Evolutionary conservation across 2,329 filamentous ascomycete species (phyloP).

Genomic region (Epichloe typhina): DNA sequence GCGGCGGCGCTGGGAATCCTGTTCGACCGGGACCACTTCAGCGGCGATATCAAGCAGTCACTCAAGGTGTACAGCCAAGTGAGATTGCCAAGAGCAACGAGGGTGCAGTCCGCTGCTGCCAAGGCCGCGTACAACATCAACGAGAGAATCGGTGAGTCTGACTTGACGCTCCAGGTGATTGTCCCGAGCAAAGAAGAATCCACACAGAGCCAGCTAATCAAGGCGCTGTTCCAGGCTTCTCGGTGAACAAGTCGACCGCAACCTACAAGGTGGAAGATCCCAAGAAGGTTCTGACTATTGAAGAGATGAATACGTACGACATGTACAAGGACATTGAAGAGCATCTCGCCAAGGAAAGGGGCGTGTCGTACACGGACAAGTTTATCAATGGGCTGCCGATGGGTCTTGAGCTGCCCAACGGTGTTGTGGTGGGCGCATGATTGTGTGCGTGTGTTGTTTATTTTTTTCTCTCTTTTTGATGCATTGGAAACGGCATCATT

Average conservation of each 20-base stretch:
- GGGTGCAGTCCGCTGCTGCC: slow-evolving; percentile 43
- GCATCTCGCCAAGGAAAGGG: slow-evolving; percentile 23
- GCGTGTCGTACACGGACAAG: slow-evolving; percentile 21
- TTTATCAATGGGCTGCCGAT: slow-evolving; percentile 32
- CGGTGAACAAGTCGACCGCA: slow-evolving; percentile 40
- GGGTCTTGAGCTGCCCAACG: slow-evolving; percentile 35
- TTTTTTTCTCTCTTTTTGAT: background rate
- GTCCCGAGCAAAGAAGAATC: too few relatives aligned
- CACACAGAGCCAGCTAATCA: background rate
- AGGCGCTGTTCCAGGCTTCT: slow-evolving; percentile 35
- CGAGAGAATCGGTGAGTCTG: slow-evolving; percentile 39
- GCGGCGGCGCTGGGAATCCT: slow-evolving; percentile 50
- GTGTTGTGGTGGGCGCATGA: slow-evolving; percentile 23
- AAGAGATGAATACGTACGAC: slow-evolving; percentile 56
- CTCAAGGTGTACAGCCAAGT: slow-evolving; percentile 39
- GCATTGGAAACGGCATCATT: too few relatives aligned
- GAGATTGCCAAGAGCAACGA: slow-evolving; percentile 39
- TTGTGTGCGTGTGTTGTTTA: background rate
- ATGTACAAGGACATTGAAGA: slow-evolving; percentile 45
- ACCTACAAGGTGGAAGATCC: slow-evolving; percentile 51
- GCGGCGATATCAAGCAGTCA: slow-evolving; percentile 32
- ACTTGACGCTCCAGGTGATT: background rate
- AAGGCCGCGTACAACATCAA: slow-evolving; percentile 49
- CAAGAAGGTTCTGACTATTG: slow-evolving; percentile 49
- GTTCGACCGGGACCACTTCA: slow-evolving; percentile 35